Base-by-base conservation (phyloP, 257 asterid genomes). In the Solanum etuberosum region DNA sequence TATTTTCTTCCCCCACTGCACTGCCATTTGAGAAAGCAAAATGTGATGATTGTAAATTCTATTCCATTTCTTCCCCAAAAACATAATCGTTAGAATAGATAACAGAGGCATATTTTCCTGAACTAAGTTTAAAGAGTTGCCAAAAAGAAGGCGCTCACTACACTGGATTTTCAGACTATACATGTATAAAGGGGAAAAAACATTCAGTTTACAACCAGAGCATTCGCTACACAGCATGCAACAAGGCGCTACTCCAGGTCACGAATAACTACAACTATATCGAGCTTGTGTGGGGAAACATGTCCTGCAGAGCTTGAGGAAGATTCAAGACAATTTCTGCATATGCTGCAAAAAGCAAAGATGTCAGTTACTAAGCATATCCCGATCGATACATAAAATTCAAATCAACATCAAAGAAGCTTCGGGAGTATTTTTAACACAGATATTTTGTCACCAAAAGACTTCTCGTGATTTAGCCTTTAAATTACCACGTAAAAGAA, bases 301-400 rank as follows among this genome's bases (percentile, higher is more conserved):
- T 78, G 86, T 93, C 95, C 89, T 93, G 92, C 73, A 97, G 94
- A 89, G 95, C 93, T 84, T 89, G 89, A 27, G 97, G 93, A 91
- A 97, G 89, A 93, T 92, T 92, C 95, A 96, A 87, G 68, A 97
- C 98, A 32, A 93, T 92, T 92, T 97, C 99, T 72, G 99, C 99
- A 88, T 94, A 97, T 48, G 99, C 99, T 97, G 98, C 67, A 86
- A 77, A 27, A 38, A 67, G 23, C 59, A 43, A 29, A 29, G 46
- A 86, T 73, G 86, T 86, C 68, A 31, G 65, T 32, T 29, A 16
- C 73, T 61, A 48, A 80, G 54, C 6, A 0, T n/a, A n/a, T 29
- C 29, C 68, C 0, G 0, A 29, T 18, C 6, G 11, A 81, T 1
- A 48, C 68, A 81, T 48, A 46, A 80, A 77, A 85, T 42, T n/a